Percentiles rank a stretch among this genome's conserved stretches.
These are phyloP conservation scores for Sungouiella blattae DNA, from an alignment of 805 yeast species.

Conservation along the genomic window DNA sequence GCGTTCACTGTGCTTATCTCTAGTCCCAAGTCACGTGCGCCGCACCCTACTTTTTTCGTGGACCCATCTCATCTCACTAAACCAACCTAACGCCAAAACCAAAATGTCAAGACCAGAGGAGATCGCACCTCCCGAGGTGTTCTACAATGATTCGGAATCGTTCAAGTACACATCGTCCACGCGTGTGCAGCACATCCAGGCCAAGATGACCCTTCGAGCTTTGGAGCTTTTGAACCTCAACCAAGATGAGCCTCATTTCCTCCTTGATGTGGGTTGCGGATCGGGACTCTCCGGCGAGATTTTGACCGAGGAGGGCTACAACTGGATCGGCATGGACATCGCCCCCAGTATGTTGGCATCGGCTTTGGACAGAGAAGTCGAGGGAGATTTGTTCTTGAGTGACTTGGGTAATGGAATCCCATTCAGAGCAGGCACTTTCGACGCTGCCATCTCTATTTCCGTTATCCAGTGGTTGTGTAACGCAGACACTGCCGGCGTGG, in stretches of 20 bases:
- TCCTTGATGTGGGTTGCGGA: slow-evolving; percentile 95
- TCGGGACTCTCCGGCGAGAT: slow-evolving; percentile 96
- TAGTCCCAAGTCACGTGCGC: neutral
- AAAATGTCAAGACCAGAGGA: slow-evolving; percentile 94
- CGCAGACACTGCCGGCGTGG: slow-evolving; percentile 79
- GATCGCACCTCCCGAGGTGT: slow-evolving; percentile 93
- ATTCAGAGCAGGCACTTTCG: slow-evolving; percentile 93
- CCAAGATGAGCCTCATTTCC: slow-evolving; percentile 52
- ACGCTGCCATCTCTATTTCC: slow-evolving; percentile 91
- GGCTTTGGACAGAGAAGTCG: slow-evolving; percentile 87
- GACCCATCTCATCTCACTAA: slow-evolving; percentile 2
- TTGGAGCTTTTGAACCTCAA: slow-evolving; percentile 80
- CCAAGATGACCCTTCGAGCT: slow-evolving; percentile 94
- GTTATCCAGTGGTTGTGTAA: slow-evolving; percentile 98
- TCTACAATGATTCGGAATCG: slow-evolving; percentile 88
- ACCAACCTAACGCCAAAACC: too few species aligned
- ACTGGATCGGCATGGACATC: slow-evolving; percentile 96
- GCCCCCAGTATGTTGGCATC: slow-evolving; percentile 95
- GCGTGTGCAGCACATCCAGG: slow-evolving; percentile 97
- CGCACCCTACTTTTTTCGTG: slow-evolving; percentile 2
- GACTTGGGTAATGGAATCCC: slow-evolving; percentile 96
- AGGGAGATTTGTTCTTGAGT: slow-evolving; percentile 86
- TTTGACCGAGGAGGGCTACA: slow-evolving; percentile 85
- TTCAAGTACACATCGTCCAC: slow-evolving; percentile 86
- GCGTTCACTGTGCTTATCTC: neutral